Evolutionary conservation across 177 flowering plant genomes (phyloP), one percentile per base, ranked within the genome.

Genomic region (Telopea speciosissima): DNA sequence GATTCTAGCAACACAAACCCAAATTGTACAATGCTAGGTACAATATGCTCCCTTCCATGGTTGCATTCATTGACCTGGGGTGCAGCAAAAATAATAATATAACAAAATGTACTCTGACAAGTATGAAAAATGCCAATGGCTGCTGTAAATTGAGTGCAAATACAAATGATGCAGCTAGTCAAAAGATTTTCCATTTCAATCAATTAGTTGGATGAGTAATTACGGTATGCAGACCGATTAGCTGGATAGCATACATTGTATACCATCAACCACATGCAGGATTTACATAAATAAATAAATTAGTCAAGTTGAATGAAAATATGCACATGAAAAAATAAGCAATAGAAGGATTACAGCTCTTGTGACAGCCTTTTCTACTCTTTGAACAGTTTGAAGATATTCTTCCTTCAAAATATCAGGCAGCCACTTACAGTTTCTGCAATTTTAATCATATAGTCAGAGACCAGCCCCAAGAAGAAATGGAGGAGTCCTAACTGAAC

Each of bases 41-140:
- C 80, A 23, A 90, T 81, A 73, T 89, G 96, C 80, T 92, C 97
- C 85, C 92, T 87, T 73, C 97, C 97, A 74, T 70, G 79, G 78
- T 83, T 84, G 83, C 94, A 86, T 73, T 88, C 94, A 70, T 81
- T 86, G 31, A 90, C 85, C 97, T 92, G 68, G 56, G 68, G 45
- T 16, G n/a, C n/a, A 71, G 16, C 31, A 24, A 26, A 70, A 49
- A 23, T 21, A 25, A 64, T 62, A 24, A 19, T 17, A n/a, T 16
- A 14, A 14, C 49, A 40, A 8, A 21, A 59, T 54, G 28, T 24
- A 44, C 28, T 17, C 17, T n/a, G 6, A 16, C 17, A 36, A 19
- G 12, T 25, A 17, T 24, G 21, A n/a, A 45, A 60, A 16, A 24
- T 58, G 9, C 28, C 54, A 12, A 40, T 21, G 23, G 24, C 52